Base-by-base conservation (phyloP, 2,329 filamentous ascomycete species). In the Nothophaeocryptopus gaeumannii region DNA sequence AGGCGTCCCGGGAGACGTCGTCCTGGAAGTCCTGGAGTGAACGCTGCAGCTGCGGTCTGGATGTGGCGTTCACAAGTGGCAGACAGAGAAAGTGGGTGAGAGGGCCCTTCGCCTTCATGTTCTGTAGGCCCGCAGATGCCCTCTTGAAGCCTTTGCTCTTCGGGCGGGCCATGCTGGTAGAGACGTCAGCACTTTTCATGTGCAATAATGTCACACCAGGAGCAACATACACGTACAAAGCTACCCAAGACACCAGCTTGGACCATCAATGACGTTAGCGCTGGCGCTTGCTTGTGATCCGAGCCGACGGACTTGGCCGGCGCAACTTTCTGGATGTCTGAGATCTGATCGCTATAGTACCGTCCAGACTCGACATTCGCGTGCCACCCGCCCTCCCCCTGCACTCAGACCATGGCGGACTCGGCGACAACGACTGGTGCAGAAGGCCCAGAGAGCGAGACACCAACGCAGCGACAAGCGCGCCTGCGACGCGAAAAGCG, bases 71-170 rank as follows among this genome's bases (percentile, higher is more conserved):
- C 41, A 85, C 75, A 5, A 96, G 79, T 1, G 90, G 86, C 44
- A 92, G 74, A 67, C 84, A 88, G 39, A 91, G 74, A 64, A 91
- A 91, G 69, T 91, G 88, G 3, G 87, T 91, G 16, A 83, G 75
- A 9, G 71, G 69, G 8, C 74, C 70, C 51, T 70, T 74, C 51
- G 20, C 20, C 20, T 26, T 26, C 20, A 26, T 26, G 20, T 7
- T 26, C 20, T 70, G 72, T 16, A 39, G 36, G 8, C 31, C n/a
- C n/a, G n/a, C 50, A 5, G 45, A 10, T n/a, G 40, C 2, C 20
- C 39, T 55, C 16, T 42, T 53, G 9, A 35, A 29, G 16, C 46
- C 45, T 20, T 45, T 49, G 41, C 12, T 26, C 20, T 26, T 26
- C 20, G 3, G 20, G 20, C 20, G 20, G 20, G 20, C 20, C 20